phyloP scores from a whole-genome alignment of 345 rosid genomes.

The Sonneratia caseolaris region DNA sequence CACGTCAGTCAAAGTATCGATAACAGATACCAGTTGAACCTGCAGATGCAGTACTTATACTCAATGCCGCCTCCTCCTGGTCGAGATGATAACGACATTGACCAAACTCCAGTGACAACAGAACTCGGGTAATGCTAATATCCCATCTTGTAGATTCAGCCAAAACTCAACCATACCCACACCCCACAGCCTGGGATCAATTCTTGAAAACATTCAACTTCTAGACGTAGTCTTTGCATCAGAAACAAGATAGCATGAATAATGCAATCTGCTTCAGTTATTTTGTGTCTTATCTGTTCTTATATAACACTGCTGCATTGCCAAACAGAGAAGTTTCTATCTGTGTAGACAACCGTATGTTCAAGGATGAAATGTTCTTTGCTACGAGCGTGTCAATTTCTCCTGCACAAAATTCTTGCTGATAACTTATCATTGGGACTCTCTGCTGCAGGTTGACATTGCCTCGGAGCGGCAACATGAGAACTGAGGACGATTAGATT shows the following conservation, averaged over 20 bases:
- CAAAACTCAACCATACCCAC: not conserved
- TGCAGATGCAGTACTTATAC: not conserved
- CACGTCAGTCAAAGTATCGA: not conserved
- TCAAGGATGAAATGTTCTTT: not conserved
- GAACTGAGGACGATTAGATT: not conserved
- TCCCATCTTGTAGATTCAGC: not conserved
- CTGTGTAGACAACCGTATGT: not conserved
- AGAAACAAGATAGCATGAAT: too few species aligned
- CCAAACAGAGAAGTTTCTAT: too few species aligned
- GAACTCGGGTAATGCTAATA: slow-evolving; percentile 2
- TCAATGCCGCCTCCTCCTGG: not conserved
- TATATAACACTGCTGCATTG: too few species aligned
- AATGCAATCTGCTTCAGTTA: too few species aligned
- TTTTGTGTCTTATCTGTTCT: too few species aligned
- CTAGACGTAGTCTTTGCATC: too few species aligned
- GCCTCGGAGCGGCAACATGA: not conserved
- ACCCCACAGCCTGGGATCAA: not conserved
- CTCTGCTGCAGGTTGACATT: not conserved
- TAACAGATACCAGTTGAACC: not conserved
- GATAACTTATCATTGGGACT: not conserved
- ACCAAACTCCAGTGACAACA: slow-evolving; percentile 5
- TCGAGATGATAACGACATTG: not conserved
- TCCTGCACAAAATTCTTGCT: not conserved
- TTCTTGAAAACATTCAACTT: too few species aligned
- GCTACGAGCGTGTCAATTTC: not conserved